Base-by-base conservation (phyloP, 1,284 basidiomycete species). In the Ceratobasidium sp. region DNA sequence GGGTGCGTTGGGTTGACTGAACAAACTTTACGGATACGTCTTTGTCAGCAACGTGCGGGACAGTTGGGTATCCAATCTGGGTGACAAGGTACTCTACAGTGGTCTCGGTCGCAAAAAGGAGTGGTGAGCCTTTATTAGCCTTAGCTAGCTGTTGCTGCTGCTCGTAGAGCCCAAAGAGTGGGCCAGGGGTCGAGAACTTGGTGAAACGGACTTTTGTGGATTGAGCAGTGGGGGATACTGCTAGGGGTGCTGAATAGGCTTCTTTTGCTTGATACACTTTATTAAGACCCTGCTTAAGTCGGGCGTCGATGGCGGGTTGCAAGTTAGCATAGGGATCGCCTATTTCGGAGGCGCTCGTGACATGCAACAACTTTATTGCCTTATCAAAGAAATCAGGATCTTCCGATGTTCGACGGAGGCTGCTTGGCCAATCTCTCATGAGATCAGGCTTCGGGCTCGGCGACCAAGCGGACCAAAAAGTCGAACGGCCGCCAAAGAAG, bases 141-240 rank as follows among this genome's bases (percentile, higher is more conserved):
- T 79, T 76, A 23, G 46, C 13, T 61, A 40, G 82, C 48, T 77
- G 57, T 42, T 77, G 80, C 59, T 83, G 82, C 46, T 73, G 69
- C 57, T 83, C 79, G 65, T 81, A 80, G 7, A 83, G 26, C 13
- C 54, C 69, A 2, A 83, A 70, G 17, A 83, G 78, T 42, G 82
- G 82, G 15, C 82, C 82, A 4, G 82, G 82, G 3, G 82, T 83
- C 23, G 82, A 81, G 68, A 83, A 82, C 79, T 83, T 83, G 54
- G 77, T 80, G 68, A 82, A 83, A 4, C 52, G 71, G 23, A 81
- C 26, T 2, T 67, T 80, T 46, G 78, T 26, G 10, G 77, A 67
- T 13, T 68, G 52, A 10, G 78, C 73, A 9, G 52, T 78, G 3
- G 52, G 54, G 5, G 71, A 71, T 40, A 81, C 80, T 1, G 80